Evolutionary conservation across 2,329 filamentous ascomycete genomes (phyloP).

Genomic region (Ceratocystis harringtonii): DNA sequence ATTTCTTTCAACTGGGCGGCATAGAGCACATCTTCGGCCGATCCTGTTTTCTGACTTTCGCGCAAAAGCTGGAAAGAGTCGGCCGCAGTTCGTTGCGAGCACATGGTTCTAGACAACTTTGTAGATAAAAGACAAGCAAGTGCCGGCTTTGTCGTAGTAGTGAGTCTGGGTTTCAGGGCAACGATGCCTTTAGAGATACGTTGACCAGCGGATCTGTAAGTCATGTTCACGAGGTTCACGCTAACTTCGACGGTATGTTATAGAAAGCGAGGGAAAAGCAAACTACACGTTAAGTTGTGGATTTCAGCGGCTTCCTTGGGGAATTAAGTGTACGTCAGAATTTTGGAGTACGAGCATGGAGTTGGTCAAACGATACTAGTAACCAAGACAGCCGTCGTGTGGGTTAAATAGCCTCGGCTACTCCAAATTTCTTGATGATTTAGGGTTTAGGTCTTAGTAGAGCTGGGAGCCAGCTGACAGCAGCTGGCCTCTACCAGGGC

Average conservation of each 20-base stretch:
- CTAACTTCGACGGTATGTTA: too few relatives aligned
- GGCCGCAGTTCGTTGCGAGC: conserved; percentile 31
- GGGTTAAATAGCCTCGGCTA: not conserved
- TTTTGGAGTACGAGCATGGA: not conserved
- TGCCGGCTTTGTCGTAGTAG: not conserved
- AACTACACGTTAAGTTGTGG: not conserved
- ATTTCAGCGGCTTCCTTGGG: not conserved
- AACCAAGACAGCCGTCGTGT: not conserved
- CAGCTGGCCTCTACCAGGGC: not conserved
- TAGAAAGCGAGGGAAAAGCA: not conserved
- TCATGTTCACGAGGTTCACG: not conserved
- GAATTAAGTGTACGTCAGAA: not conserved
- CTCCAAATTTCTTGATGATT: not conserved
- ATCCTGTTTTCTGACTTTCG: conserved; percentile 60
- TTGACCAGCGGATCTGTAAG: not conserved
- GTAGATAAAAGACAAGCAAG: not conserved
- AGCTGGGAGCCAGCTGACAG: not conserved
- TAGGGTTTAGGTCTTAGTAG: not conserved
- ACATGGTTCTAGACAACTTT: conserved; percentile 14
- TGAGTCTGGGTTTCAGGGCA: not conserved
- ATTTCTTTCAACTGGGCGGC: conserved; percentile 73
- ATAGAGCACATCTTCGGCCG: conserved; percentile 72
- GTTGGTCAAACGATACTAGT: not conserved
- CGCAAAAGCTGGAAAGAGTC: conserved; percentile 78
- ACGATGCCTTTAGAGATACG: not conserved